These are phyloP conservation scores for Wallacemonas collosoma DNA, from an alignment of 208 protist species.

Conservation along the genomic window DNA sequence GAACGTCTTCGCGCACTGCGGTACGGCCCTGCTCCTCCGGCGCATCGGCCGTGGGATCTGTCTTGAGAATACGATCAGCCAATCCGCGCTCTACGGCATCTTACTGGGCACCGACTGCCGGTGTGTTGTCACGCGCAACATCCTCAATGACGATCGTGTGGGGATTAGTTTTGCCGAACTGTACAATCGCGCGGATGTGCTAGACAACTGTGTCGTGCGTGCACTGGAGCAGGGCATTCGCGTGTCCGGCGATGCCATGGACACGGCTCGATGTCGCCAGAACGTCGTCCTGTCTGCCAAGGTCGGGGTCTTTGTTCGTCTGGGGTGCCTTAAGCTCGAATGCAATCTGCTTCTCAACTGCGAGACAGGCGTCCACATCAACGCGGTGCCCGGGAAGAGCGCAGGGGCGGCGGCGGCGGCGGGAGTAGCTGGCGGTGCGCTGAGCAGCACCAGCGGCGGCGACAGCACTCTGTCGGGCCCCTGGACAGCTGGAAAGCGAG, in stretches of 20 bases:
- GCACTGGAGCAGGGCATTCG: conserved; percentile 22
- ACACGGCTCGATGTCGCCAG: conserved; percentile 5
- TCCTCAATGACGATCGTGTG: conserved; percentile 21
- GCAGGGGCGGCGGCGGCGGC: background rate
- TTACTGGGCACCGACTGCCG: conserved; percentile 28
- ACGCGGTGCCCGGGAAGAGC: conserved; percentile 7
- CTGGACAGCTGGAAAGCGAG: background rate
- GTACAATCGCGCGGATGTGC: conserved; percentile 20
- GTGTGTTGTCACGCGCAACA: conserved; percentile 21
- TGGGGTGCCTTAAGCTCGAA: conserved; percentile 17
- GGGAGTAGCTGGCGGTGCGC: background rate
- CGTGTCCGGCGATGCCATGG: conserved; percentile 29
- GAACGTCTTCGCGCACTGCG: conserved; percentile 24
- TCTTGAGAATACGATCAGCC: conserved; percentile 23
- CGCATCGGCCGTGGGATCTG: conserved; percentile 11
- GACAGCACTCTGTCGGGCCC: background rate
- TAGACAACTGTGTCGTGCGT: conserved; percentile 27
- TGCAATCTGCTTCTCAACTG: conserved; percentile 33
- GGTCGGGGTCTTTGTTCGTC: background rate
- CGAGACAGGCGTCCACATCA: conserved; percentile 18
- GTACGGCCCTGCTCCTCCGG: conserved; percentile 27
- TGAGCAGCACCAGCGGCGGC: background rate
- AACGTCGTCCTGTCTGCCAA: conserved; percentile 20
- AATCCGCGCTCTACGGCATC: conserved; percentile 15
- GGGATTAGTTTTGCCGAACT: conserved; percentile 25